These are phyloP conservation scores for Cylindrotheca closterium DNA, from an alignment of 108 stramenopile genomes.

Conservation along the genomic window DNA sequence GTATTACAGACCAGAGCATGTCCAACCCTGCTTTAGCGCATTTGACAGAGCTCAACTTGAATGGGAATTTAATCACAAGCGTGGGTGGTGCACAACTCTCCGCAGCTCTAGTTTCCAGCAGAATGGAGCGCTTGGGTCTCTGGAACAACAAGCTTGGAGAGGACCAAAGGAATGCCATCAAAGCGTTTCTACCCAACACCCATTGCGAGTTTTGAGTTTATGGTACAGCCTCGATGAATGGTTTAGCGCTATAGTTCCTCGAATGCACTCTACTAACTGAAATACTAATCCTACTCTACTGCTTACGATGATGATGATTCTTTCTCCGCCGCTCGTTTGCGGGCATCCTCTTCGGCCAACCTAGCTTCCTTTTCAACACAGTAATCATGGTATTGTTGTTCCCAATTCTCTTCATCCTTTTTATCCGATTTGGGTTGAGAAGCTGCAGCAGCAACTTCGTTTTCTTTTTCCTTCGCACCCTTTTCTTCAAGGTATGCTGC, in stretches of 20 bases:
- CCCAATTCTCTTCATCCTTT: constrained; percentile 44
- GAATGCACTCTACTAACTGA: too few relatives aligned
- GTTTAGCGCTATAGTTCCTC: too few relatives aligned
- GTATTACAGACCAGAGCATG: constrained; percentile 25
- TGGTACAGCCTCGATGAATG: too few relatives aligned
- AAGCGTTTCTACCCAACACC: too few relatives aligned
- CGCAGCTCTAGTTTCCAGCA: too few relatives aligned
- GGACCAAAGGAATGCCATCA: too few relatives aligned
- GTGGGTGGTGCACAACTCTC: too few relatives aligned
- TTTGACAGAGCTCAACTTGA: constrained; percentile 30
- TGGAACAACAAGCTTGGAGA: too few relatives aligned
- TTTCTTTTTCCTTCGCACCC: not conserved
- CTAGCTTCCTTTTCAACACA: constrained; percentile 42
- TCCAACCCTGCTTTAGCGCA: not conserved
- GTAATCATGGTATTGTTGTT: constrained; percentile 54
- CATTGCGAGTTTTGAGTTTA: too few relatives aligned
- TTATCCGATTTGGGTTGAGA: not conserved
- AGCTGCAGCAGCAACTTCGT: not conserved
- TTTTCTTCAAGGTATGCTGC: constrained; percentile 44
- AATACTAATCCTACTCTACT: too few relatives aligned
- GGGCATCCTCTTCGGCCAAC: constrained; percentile 18
- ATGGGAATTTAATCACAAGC: constrained; percentile 34
- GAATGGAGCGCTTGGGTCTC: too few relatives aligned
- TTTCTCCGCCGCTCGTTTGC: not conserved
- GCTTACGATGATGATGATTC: too few relatives aligned